phyloP scores from a whole-genome alignment of 768 basidiomycete species.

The Mycena amicta region DNA sequence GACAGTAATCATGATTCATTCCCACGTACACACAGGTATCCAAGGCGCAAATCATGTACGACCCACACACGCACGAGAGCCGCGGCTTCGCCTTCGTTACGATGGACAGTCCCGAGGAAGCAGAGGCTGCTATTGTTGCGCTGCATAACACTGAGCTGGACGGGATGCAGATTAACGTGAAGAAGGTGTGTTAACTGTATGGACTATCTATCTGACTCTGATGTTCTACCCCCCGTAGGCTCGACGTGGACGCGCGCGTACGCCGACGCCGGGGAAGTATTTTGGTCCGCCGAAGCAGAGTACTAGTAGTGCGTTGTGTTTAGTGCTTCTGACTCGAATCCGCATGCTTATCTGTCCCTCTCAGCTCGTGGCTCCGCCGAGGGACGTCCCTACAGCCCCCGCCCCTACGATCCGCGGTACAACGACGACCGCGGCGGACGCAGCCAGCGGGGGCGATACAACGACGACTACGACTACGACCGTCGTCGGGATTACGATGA shows the following conservation, averaged over 20 bases:
- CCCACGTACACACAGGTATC: slow-evolving; percentile 52
- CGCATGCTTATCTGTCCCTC: slow-evolving; percentile 5
- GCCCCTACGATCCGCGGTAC: slow-evolving; percentile 13
- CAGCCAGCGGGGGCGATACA: background rate
- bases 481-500: background rate
- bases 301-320: slow-evolving; percentile 50
- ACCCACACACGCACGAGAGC: slow-evolving; percentile 69
- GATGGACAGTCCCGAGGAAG: slow-evolving; percentile 74
- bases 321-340: slow-evolving; percentile 10
- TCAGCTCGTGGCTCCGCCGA: background rate
- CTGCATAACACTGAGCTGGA: slow-evolving; percentile 82
- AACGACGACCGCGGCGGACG: slow-evolving; percentile 1
- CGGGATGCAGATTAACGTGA: slow-evolving; percentile 88
- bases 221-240: slow-evolving; percentile 50
- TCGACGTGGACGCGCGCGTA: slow-evolving; percentile 85
- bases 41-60: slow-evolving; percentile 73
- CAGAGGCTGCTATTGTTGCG: slow-evolving; percentile 86
- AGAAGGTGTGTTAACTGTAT: slow-evolving; percentile 58
- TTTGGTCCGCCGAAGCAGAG: slow-evolving; percentile 92
- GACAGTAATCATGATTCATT: background rate
- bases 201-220: background rate
- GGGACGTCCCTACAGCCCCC: background rate
- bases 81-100: slow-evolving; percentile 84
- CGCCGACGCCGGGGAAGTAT: slow-evolving; percentile 94
- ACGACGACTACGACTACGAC: slow-evolving; percentile 4